A percentile compares a stretch with the other conserved stretches of the same genome.
phyloP scores from a whole-genome alignment of 495 filamentous ascomycete species.

The Annulohypoxylon stygium region DNA sequence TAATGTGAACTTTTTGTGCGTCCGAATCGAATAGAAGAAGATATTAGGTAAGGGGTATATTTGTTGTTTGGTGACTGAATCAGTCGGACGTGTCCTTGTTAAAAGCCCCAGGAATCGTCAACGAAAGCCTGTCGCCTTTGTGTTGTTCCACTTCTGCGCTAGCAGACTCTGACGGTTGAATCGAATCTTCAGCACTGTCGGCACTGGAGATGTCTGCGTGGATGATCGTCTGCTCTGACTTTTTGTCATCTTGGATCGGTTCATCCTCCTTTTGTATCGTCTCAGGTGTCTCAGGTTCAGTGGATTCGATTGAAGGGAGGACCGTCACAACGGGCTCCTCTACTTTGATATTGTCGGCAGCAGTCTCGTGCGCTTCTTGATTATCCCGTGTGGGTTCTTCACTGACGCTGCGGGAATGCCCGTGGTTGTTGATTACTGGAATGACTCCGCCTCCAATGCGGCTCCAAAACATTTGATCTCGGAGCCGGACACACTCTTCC shows the following conservation, averaged over 20 bases:
- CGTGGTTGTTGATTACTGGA: conserved; percentile 65
- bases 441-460: conserved; percentile 90
- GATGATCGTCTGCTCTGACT: conserved; percentile 15
- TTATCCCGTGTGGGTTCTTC: conserved; percentile 40
- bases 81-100: conserved; percentile 29
- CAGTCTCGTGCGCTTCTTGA: conserved; percentile 29
- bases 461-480: conserved; percentile 97
- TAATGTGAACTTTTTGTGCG: conserved; percentile 33
- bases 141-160: conserved; percentile 29
- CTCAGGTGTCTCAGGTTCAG: conserved; percentile 29
- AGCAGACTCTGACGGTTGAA: conserved; percentile 5
- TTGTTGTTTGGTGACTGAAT: conserved; percentile 15
- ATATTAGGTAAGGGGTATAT: conserved; percentile 32
- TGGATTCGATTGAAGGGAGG: conserved; percentile 12
- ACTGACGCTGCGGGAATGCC: conserved; percentile 35
- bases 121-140: conserved; percentile 38
- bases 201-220: conserved; percentile 5
- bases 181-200: conserved; percentile 12
- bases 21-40: conserved; percentile 16
- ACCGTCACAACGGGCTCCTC: conserved; percentile 3
- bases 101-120: conserved; percentile 40
- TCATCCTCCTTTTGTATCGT: conserved; percentile 26
- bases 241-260: conserved; percentile 23
- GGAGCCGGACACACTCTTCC: conserved; percentile 89
- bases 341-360: conserved; percentile 14